Evolutionary conservation across 2,329 filamentous ascomycete genomes (phyloP), one percentile per base, ranked within the genome.

Genomic region (Escovopsis weberi): DNA sequence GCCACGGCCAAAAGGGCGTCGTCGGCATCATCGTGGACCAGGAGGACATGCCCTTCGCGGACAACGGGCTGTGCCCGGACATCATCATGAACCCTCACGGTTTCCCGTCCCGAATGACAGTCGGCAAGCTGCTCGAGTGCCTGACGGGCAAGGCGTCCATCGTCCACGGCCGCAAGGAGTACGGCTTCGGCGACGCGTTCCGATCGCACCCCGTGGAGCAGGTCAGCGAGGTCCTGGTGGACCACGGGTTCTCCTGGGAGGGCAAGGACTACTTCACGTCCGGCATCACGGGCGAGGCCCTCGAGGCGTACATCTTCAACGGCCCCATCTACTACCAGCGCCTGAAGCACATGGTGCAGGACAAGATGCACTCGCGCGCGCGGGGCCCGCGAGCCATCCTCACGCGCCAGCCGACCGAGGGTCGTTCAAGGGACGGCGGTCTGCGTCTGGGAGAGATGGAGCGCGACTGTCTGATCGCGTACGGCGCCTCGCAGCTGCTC

Each of bases 1-100:
- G 91, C 46, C 91, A 98, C 72, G 91, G 91, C 18, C 91, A 98
- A 57, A 98, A 98, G 62, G 91, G 91, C 67, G 91, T 96, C 18
- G 87, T 94, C 2, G 91, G 91, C 44, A 89, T 96, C 53, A 95
- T 98, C 45, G 87, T 89, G 15, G 85, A 94, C 48, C 89, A 96
- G 64, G 87, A 91, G 57, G 91, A 98, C 58, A 83, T 98, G 78
- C 91, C 91, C 0, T 98, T 98, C 66, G 83, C 83, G 33, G 91
- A 98, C 62, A 69, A 74, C 41, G 93, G 91, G 2, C 77, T 98
- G 51, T 82, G 80, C n/a, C 91, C 91, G 0, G 91, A 98, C 62
- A 95, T 98, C 51, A 98, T 98, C 75, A 98, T 98, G 91, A 98
- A 98, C 68, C 91, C 93, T 0, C 91, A 98, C 66, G 91, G 91